Evolutionary conservation across 2,329 filamentous ascomycete genomes (phyloP).

Genomic region (Phaeophleospora eucalypticola): DNA sequence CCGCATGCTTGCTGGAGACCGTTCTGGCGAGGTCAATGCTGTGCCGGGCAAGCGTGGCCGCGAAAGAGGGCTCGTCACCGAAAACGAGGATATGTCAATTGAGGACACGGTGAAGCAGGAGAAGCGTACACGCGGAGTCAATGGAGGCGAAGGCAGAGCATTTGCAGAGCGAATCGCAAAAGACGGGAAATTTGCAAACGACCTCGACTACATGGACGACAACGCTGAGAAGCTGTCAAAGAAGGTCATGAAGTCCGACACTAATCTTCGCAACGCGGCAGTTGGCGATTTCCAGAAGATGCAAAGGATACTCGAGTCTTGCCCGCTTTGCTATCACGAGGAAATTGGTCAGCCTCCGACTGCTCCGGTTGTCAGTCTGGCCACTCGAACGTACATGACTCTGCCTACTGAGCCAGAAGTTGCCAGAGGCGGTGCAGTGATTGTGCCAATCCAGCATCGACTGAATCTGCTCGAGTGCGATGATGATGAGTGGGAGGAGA

Average conservation of each 20-base stretch:
- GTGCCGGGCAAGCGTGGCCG: slow-evolving; percentile 76
- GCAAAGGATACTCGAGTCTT: slow-evolving; percentile 78
- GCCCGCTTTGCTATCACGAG: slow-evolving; percentile 89
- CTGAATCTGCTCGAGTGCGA: slow-evolving; percentile 94
- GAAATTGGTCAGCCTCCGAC: slow-evolving; percentile 67
- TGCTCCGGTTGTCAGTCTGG: slow-evolving; percentile 82
- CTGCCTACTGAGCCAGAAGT: slow-evolving; percentile 87
- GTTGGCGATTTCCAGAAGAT: slow-evolving; percentile 87
- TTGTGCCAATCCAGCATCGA: slow-evolving; percentile 82
- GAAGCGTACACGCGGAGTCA: slow-evolving; percentile 71
- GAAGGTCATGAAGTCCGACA: slow-evolving; percentile 80
- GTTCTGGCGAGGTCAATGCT: slow-evolving; percentile 69
- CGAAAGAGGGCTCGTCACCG: slow-evolving; percentile 78
- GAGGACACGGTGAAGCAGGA: slow-evolving; percentile 98
- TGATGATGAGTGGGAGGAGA: slow-evolving; percentile 98
- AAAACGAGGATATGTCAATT: slow-evolving; percentile 93
- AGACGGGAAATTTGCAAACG: slow-evolving; percentile 83
- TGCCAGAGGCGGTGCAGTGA: slow-evolving; percentile 75
- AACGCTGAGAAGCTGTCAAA: slow-evolving; percentile 87
- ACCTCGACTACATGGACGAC: slow-evolving; percentile 96
- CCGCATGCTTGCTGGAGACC: slow-evolving; percentile 75
- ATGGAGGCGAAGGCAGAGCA: slow-evolving; percentile 65
- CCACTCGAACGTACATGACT: slow-evolving; percentile 80
- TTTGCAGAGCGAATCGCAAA: slow-evolving; percentile 92
- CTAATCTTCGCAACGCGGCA: slow-evolving; percentile 81